A percentile compares a stretch with the other conserved stretches of the same genome.
Conservation (phyloP, 2,329 filamentous ascomycete species). For the Pseudogymnoascus sp. region DNA sequence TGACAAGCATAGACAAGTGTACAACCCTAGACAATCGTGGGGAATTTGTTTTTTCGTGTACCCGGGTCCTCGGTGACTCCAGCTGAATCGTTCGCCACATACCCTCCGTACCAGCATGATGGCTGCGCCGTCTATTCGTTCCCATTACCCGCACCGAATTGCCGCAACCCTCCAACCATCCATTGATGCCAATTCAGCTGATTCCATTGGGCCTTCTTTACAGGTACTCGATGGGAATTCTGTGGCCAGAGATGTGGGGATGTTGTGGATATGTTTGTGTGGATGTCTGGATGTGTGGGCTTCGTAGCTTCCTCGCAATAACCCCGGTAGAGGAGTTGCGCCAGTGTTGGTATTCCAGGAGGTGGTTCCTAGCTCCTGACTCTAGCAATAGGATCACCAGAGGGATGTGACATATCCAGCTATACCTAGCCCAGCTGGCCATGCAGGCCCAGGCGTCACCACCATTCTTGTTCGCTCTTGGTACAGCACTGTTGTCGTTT, state of each 20-base stretch:
- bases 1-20: not conserved
- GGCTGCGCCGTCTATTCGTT: not conserved
- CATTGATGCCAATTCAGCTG: not conserved
- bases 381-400: not conserved
- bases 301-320: not conserved
- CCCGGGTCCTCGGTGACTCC: not conserved
- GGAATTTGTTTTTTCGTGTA: not conserved
- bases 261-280: not conserved
- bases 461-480: not conserved
- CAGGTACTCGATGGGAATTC: not conserved
- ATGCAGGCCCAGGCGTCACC: constrained; percentile 1
- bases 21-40: not conserved
- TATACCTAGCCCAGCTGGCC: constrained; percentile 4
- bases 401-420: constrained; percentile 5
- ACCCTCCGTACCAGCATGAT: not conserved
- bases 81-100: constrained; percentile 4
- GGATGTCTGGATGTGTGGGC: not conserved
- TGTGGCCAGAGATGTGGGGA: not conserved
- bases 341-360: not conserved
- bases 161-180: not conserved
- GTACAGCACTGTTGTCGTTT: not conserved
- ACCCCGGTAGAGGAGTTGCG: not conserved
- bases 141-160: not conserved
- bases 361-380: not conserved
- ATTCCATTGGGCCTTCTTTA: not conserved